Evolutionary conservation across 441 rosid species (phyloP).

Genomic region (Populus hybrid): DNA sequence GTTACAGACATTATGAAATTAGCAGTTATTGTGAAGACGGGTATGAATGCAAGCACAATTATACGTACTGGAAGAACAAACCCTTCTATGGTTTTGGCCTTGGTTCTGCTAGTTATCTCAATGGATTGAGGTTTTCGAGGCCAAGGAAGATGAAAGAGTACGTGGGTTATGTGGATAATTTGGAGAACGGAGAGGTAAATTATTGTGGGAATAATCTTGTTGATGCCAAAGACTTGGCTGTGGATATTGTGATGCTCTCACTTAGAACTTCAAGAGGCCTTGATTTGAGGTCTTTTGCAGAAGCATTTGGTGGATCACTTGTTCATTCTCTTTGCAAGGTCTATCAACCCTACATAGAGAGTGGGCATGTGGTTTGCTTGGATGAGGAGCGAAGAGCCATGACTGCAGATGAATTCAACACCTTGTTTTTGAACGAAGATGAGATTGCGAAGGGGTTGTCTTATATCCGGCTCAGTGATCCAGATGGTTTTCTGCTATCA

Average conservation of each 20-base stretch:
- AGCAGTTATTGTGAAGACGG: constrained; percentile 70
- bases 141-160: constrained; percentile 78
- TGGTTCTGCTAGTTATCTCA: constrained; percentile 78
- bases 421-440: constrained; percentile 27
- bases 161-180: constrained; percentile 48
- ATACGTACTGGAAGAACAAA: constrained; percentile 77
- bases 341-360: constrained; percentile 55
- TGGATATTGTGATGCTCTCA: constrained; percentile 82
- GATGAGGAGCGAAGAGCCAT: constrained; percentile 49
- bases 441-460: constrained; percentile 39
- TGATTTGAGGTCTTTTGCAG: constrained; percentile 55
- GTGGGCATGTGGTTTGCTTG: constrained; percentile 56
- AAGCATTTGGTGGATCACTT: constrained; percentile 60
- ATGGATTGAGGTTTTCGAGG: constrained; percentile 89
- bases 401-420: constrained; percentile 37
- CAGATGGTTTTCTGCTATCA: constrained; percentile 87
- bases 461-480: constrained; percentile 71
- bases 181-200: constrained; percentile 50
- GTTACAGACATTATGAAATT: constrained; percentile 79
- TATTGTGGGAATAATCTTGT: constrained; percentile 27
- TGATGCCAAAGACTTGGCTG: constrained; percentile 64
- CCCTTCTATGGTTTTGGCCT: constrained; percentile 90
- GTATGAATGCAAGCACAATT: constrained; percentile 77
- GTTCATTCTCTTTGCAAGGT: constrained; percentile 53
- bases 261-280: constrained; percentile 84